phyloP scores from a whole-genome alignment of 2,329 filamentous ascomycete species.

The Chaetomiaceae sp. region DNA sequence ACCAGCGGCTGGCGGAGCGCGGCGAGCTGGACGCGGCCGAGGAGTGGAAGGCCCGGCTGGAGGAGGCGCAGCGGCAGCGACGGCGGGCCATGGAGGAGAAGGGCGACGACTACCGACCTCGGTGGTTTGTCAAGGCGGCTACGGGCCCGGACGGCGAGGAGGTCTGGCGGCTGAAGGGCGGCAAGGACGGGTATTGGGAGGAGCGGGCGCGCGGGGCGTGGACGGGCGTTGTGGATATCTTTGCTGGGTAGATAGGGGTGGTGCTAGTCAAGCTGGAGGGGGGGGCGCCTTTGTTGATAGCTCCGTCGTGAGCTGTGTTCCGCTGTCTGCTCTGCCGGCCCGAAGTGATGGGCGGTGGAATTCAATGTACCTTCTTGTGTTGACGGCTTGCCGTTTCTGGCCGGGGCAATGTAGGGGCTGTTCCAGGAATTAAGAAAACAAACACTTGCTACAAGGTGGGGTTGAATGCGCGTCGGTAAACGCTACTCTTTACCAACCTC shows the following conservation, averaged over 20 bases:
- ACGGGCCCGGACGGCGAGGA: conserved; percentile 55
- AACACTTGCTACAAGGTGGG: too few relatives aligned
- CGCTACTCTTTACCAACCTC: too few relatives aligned
- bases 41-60: conserved; percentile 71
- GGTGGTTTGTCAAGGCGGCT: conserved; percentile 77
- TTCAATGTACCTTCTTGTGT: background rate
- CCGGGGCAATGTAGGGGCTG: too few relatives aligned
- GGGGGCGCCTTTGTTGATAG: background rate
- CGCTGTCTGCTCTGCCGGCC: too few relatives aligned
- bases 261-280: background rate
- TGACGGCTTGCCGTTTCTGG: background rate
- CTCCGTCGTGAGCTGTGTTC: too few relatives aligned
- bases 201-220: conserved; percentile 65
- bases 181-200: conserved; percentile 93
- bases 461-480: too few relatives aligned
- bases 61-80: conserved; percentile 75
- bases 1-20: conserved; percentile 78
- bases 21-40: conserved; percentile 81
- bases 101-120: conserved; percentile 65
- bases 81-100: conserved; percentile 68
- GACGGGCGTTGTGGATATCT: conserved; percentile 50
- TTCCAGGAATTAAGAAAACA: too few relatives aligned
- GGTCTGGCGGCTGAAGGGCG: conserved; percentile 68
- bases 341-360: too few relatives aligned
- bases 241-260: conserved; percentile 23